These are phyloP conservation scores for Musa acuminata DNA, from an alignment of 176 grass and related monocot species.

Conservation along the genomic window DNA sequence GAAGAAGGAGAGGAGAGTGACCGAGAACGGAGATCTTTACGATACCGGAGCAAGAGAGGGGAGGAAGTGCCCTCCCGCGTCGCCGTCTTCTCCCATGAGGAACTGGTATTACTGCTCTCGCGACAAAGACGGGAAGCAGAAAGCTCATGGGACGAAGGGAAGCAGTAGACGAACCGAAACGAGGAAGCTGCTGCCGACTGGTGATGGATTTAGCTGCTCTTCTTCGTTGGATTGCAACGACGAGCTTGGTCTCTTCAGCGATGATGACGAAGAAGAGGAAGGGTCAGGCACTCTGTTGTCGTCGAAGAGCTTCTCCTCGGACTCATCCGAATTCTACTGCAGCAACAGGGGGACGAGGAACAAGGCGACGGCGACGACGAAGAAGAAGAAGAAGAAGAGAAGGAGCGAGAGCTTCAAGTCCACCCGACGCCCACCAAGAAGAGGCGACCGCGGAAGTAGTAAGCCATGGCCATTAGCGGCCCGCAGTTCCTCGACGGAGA, in stretches of 20 bases:
- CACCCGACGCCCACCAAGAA: neutral
- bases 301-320: constrained; percentile 70
- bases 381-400: neutral
- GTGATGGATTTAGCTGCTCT: constrained; percentile 39
- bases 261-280: constrained; percentile 27
- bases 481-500: neutral
- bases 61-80: constrained; percentile 26
- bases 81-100: constrained; percentile 30
- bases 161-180: neutral
- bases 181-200: constrained; percentile 7
- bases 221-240: constrained; percentile 35
- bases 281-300: constrained; percentile 55
- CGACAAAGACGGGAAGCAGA: neutral
- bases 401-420: neutral
- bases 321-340: constrained; percentile 58
- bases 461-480: constrained; percentile 26
- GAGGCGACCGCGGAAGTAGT: neutral
- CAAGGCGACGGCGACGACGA: neutral
- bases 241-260: constrained; percentile 38
- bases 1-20: constrained; percentile 6
- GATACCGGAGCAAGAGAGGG: constrained; percentile 16
- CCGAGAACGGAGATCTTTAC: constrained; percentile 11
- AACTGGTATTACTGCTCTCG: neutral
- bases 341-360: constrained; percentile 11
- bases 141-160: neutral